phyloP scores from a whole-genome alignment of 352 stramenopile species.

The Globisporangium paddicum region DNA sequence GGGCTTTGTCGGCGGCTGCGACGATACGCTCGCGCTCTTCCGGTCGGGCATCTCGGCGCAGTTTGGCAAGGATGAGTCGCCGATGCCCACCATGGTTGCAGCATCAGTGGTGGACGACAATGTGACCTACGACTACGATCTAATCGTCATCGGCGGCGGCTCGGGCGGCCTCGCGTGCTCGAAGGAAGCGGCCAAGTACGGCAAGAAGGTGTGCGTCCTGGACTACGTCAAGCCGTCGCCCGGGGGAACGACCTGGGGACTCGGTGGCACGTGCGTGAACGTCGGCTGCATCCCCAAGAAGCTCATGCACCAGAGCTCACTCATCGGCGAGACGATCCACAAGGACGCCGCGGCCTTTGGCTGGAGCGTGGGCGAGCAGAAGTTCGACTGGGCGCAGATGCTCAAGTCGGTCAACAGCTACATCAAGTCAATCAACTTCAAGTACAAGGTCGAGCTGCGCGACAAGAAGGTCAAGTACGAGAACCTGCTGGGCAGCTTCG shows the following conservation, averaged over 20 bases:
- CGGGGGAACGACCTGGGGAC: slow-evolving; percentile 85
- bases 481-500: slow-evolving; percentile 92
- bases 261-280: slow-evolving; percentile 98
- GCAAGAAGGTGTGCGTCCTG: slow-evolving; percentile 93
- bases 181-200: slow-evolving; percentile 92
- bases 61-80: background rate
- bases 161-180: slow-evolving; percentile 92
- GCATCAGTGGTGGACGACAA: slow-evolving; percentile 10
- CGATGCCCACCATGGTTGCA: background rate
- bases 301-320: slow-evolving; percentile 96
- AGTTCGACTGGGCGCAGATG: slow-evolving; percentile 91
- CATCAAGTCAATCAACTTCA: slow-evolving; percentile 98
- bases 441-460: slow-evolving; percentile 95
- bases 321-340: slow-evolving; percentile 88
- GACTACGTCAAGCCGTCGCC: slow-evolving; percentile 94
- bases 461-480: slow-evolving; percentile 95
- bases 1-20: slow-evolving; percentile 62
- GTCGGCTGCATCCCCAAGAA: slow-evolving; percentile 99
- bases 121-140: slow-evolving; percentile 70
- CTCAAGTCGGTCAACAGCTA: slow-evolving; percentile 95
- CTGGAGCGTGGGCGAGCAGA: slow-evolving; percentile 52
- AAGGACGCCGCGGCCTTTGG: slow-evolving; percentile 88
- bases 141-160: slow-evolving; percentile 80
- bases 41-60: slow-evolving; percentile 32
- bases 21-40: slow-evolving; percentile 61